Base-by-base conservation (phyloP, 495 filamentous ascomycete species). In the Podospora comata region DNA sequence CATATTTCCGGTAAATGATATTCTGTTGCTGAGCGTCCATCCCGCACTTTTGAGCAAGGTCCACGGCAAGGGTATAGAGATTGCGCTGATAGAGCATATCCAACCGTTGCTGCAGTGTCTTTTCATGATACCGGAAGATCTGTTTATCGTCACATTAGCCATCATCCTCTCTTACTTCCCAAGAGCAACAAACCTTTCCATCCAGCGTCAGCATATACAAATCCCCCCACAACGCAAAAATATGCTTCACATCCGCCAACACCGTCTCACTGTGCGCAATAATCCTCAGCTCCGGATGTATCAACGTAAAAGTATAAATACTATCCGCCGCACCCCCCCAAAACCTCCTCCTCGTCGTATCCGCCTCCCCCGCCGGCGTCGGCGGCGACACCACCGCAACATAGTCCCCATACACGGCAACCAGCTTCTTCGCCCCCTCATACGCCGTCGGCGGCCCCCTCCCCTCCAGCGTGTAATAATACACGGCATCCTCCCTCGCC, bases 1-100 rank as follows among this genome's bases (percentile, higher is more conserved):
- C 95, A 78, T 96, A 98, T 78, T 89, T 94, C 65, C 96, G 88
- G 71, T 91, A 94, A 64, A 99, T 98, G 57, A 91, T 85, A 74
- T 96, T 97, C 60, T 95, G 92, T 75, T 97, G 92, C 20, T 88
- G 77, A 13, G 83, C 72, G 76, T 94, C 92, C 79, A 88, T 85
- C 16, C 92, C 91, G 55, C 87, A 88, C 76, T 96, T 97, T 73
- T 97, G 93, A 2, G 96, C 95, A 62, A 98, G 83, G 73, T 93
- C 95, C 71, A 97, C 97, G 4, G 95, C 94, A 65, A 95, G 81
- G 20, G 94, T 88, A 76, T 93, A 98, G 23, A 97, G 86, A 72
- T 97, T 97, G 66, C 94, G 88, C 70, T 96, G 92, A 66, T 97
- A 98, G 20, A 99, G 85, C 68, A 97, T 91, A 70, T 98, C 96